Conservation (phyloP, 1,284 basidiomycete species). For the Vanrija humicola region DNA sequence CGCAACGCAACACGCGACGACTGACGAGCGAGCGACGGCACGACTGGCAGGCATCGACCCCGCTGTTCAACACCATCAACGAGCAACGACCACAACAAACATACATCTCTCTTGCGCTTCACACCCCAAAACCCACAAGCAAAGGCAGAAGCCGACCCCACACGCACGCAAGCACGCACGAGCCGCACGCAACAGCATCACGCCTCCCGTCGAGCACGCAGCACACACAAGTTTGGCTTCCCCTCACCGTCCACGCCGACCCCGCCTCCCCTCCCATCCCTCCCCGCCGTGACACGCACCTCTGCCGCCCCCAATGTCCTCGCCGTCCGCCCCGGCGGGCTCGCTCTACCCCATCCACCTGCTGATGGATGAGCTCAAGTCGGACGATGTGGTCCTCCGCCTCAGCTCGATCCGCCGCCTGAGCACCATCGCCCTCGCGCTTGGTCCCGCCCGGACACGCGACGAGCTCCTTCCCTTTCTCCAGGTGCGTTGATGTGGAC, state of each 20-base stretch:
- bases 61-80: not conserved
- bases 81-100: not conserved
- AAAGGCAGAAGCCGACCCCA: too few species aligned
- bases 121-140: too few species aligned
- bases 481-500: conserved; percentile 31
- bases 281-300: too few species aligned
- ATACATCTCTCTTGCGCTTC: too few species aligned
- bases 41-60: too few species aligned
- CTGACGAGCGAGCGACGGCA: too few species aligned
- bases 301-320: conserved; percentile 25
- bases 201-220: too few species aligned
- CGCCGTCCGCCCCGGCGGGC: conserved; percentile 22
- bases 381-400: conserved; percentile 88
- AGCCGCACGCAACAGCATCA: too few species aligned
- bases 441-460: conserved; percentile 90
- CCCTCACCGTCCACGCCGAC: not conserved
- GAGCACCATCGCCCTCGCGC: conserved; percentile 95
- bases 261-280: too few species aligned
- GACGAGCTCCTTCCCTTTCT: conserved; percentile 97
- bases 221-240: not conserved
- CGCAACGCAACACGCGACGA: too few species aligned
- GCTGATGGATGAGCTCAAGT: conserved; percentile 68
- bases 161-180: too few species aligned
- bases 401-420: conserved; percentile 97
- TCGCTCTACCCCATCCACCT: conserved; percentile 48